Evolutionary conservation across 2,329 filamentous ascomycete species (phyloP), one percentile per base, ranked within the genome.

Genomic region (Orbilia quercus): DNA sequence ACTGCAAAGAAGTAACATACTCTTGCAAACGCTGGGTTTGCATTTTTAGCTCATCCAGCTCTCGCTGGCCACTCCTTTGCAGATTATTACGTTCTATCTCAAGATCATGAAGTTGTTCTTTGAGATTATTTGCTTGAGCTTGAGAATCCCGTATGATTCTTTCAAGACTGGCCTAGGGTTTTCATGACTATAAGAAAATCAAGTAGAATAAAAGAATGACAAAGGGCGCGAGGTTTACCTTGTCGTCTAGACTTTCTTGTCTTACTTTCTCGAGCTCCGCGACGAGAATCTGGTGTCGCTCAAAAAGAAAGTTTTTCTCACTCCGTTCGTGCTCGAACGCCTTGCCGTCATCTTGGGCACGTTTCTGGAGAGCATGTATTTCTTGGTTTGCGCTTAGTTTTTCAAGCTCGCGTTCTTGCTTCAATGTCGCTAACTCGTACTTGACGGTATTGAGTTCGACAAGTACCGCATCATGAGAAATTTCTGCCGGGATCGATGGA

Each of bases 291-390:
- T 67, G 60, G n/a, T 67, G 60, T 2, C 63, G 60, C 25, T 74
- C 60, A n/a, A 74, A 74, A 31, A 74, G 57, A 28, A 74, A 74
- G 31, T 66, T 74, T 47, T 74, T 74, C 34, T 74, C 69, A 25
- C 67, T 66, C 25, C 63, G 20, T 38, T 74, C 69, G 48, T 74
- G 69, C 31, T 74, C 69, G 16, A 74, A 67, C 86, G 71, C 78
- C 91, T 89, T 78, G 91, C 92, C 78, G 96, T 72, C 93, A 7
- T 91, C 89, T 78, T 97, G 92, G n/a, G 91, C 90, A 75, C 90
- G 90, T 51, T 89, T 85, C 76, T 91, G 89, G 1, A 89, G 85
- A 64, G 96, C 92, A 74, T 94, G 88, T 20, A 96, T 81, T 78
- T 96, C 94, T 77, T 91, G 90, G 76, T 92, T 90, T 77, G 95